Evolutionary conservation across 2,329 filamentous ascomycete genomes (phyloP).

Genomic region (Neofusicoccum kwambonambiense): DNA sequence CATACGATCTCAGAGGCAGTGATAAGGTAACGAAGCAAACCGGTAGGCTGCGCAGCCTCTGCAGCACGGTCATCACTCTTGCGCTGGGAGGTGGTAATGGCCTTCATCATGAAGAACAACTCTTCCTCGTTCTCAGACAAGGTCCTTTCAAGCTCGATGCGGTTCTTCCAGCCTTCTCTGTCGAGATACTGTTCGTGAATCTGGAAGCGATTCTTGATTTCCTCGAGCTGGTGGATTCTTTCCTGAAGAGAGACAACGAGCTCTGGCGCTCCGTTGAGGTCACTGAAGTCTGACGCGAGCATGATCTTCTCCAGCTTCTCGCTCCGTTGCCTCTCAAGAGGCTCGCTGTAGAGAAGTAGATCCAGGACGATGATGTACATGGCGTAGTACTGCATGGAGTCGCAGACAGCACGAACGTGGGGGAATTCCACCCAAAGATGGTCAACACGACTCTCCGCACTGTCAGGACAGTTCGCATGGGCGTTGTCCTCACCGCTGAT

Average conservation of each 20-base stretch:
- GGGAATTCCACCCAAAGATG: conserved; percentile 97
- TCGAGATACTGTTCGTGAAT: conserved; percentile 86
- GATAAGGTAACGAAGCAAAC: conserved; percentile 86
- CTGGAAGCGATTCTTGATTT: conserved; percentile 96
- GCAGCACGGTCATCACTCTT: conserved; percentile 69
- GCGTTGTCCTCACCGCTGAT: conserved; percentile 64
- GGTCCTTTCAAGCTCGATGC: conserved; percentile 84
- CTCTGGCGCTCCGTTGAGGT: conserved; percentile 86
- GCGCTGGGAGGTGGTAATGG: conserved; percentile 92
- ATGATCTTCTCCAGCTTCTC: conserved; percentile 98
- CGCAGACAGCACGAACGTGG: conserved; percentile 88
- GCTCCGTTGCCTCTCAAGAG: conserved; percentile 92
- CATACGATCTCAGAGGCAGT: conserved; percentile 95
- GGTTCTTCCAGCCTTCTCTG: conserved; percentile 86
- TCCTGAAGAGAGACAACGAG: conserved; percentile 91
- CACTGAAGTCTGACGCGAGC: conserved; percentile 97
- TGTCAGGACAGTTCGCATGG: conserved; percentile 47
- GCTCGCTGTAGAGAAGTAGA: conserved; percentile 92
- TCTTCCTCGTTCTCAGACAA: conserved; percentile 90
- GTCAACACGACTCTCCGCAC: conserved; percentile 78
- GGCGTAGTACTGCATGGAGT: conserved; percentile 95
- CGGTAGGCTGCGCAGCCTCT: conserved; percentile 66
- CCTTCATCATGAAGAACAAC: conserved; percentile 99
- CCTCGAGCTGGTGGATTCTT: conserved; percentile 87
- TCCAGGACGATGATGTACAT: conserved; percentile 98